Percentiles rank a stretch among this genome's conserved stretches.
Evolutionary conservation across 257 asterid genomes (phyloP).

Genomic region (Gardenia jasminoides): DNA sequence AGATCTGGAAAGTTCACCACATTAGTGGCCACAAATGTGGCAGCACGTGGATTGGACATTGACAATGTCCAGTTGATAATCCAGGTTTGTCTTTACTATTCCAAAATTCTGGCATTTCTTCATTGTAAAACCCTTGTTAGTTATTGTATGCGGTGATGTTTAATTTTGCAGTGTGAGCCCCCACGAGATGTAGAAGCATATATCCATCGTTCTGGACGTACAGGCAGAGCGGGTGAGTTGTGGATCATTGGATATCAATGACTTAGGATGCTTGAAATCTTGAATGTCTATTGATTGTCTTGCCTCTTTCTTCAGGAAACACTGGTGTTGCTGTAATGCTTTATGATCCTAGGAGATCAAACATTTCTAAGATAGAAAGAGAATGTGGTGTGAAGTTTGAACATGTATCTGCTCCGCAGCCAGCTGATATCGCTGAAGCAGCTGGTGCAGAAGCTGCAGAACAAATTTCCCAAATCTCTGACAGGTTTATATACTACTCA

Average conservation of each 20-base stretch:
- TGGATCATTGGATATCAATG: conserved; percentile 15
- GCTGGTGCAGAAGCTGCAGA: conserved; percentile 86
- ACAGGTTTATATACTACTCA: conserved; percentile 42
- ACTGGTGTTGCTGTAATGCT: conserved; percentile 93
- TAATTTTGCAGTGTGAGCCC: conserved; percentile 76
- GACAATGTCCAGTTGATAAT: conserved; percentile 92
- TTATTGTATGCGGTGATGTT: conserved; percentile 15
- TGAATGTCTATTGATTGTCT: conserved; percentile 17
- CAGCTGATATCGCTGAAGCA: conserved; percentile 86
- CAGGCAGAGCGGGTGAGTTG: conserved; percentile 89
- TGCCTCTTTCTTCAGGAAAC: conserved; percentile 53
- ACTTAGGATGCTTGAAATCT: neutral
- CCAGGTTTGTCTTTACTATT: conserved; percentile 55
- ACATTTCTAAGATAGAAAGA: conserved; percentile 79
- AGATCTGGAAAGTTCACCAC: conserved; percentile 83
- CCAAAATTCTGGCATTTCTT: neutral
- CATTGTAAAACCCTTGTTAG: neutral
- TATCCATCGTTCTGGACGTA: conserved; percentile 98
- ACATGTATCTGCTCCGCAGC: conserved; percentile 93
- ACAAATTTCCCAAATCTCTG: conserved; percentile 63
- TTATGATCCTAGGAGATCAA: conserved; percentile 87
- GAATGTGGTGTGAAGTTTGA: conserved; percentile 95
- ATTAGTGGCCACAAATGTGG: conserved; percentile 95
- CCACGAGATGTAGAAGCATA: conserved; percentile 96
- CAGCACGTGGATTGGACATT: conserved; percentile 96